These are phyloP conservation scores for Paspalum vaginatum DNA, from an alignment of 176 grass and related monocot species.

Conservation along the genomic window DNA sequence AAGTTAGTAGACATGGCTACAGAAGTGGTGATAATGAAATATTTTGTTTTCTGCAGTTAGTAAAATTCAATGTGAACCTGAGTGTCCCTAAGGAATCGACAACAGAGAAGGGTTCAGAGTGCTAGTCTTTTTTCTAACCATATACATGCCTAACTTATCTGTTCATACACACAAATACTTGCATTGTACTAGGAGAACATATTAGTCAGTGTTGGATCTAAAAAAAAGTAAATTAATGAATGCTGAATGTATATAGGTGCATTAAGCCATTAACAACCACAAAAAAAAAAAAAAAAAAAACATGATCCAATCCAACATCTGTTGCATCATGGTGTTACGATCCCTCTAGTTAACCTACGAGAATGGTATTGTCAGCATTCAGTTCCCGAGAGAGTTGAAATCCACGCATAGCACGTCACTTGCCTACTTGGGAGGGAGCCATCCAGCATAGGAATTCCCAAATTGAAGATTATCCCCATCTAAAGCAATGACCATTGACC, in stretches of 20 bases:
- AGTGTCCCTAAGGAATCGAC: not conserved
- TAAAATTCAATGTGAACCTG: not conserved
- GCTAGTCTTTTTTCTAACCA: no score
- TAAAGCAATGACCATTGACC: conserved; percentile 26
- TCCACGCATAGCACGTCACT: not conserved
- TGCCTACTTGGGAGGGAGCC: not conserved
- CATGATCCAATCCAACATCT: not conserved
- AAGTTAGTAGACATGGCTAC: not conserved
- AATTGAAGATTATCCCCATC: not conserved
- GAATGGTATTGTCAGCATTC: not conserved
- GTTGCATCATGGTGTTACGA: not conserved
- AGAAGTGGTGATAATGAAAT: not conserved
- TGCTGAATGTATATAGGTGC: not conserved
- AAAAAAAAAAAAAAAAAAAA: not conserved
- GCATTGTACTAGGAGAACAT: not conserved
- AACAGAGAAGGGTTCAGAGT: not conserved
- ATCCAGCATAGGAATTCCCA: conserved; percentile 28
- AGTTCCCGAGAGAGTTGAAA: not conserved
- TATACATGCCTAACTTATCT: not conserved
- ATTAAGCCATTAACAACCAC: not conserved
- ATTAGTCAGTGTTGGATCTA: not conserved
- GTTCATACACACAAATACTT: conserved; percentile 1
- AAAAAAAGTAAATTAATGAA: not conserved
- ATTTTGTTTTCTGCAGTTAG: not conserved
- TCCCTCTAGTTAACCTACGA: not conserved